A percentile compares a stretch with the other conserved stretches of the same genome.
Conservation (phyloP, 352 stramenopile genomes). For the Plasmopara viticola region DNA sequence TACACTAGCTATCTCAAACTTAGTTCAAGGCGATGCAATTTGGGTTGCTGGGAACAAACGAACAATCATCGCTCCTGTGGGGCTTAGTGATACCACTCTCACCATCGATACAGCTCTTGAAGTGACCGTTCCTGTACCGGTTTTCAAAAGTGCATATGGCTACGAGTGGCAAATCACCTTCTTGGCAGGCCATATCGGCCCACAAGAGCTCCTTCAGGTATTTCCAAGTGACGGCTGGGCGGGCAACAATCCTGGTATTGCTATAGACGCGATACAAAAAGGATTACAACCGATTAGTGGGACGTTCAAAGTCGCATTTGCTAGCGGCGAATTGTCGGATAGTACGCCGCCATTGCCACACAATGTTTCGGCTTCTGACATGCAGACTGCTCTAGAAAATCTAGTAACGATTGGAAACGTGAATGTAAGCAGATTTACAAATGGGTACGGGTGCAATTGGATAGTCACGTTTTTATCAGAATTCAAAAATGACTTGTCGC, state of each 20-base stretch:
- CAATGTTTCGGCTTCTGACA: constrained; percentile 71
- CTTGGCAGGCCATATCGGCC: constrained; percentile 58
- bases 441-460: constrained; percentile 96
- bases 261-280: constrained; percentile 64
- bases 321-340: constrained; percentile 61
- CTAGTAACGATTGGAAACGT: constrained; percentile 87
- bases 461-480: constrained; percentile 91
- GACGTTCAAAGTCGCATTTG: constrained; percentile 80
- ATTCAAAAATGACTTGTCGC: constrained; percentile 61
- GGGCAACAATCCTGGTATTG: constrained; percentile 89
- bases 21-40: constrained; percentile 32
- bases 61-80: constrained; percentile 16
- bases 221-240: constrained; percentile 88
- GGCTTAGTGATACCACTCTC: constrained; percentile 9
- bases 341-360: constrained; percentile 82
- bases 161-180: constrained; percentile 81
- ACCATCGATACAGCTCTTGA: constrained; percentile 17
- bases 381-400: constrained; percentile 86
- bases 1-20: constrained; percentile 13
- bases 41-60: constrained; percentile 49
- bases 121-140: constrained; percentile 33
- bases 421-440: constrained; percentile 73
- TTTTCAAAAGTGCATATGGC: constrained; percentile 62
- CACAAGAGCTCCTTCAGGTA: constrained; percentile 85
- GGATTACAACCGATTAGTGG: constrained; percentile 90